These are phyloP conservation scores for Phaeosphaeriaceae sp. DNA, from an alignment of 2,329 filamentous ascomycete genomes.

Conservation along the genomic window DNA sequence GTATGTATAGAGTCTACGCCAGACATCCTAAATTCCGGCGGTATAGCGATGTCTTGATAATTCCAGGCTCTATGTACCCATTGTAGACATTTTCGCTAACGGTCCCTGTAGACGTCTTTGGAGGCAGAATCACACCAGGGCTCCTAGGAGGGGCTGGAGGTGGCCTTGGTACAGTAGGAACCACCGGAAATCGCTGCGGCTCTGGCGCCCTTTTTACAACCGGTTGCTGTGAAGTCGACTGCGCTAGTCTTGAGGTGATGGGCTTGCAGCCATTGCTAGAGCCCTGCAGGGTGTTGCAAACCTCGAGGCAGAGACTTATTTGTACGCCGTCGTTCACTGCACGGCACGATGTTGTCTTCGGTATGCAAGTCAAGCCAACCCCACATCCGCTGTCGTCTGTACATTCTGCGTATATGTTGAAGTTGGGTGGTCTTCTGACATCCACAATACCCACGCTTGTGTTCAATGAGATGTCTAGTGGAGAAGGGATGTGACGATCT, in stretches of 20 bases:
- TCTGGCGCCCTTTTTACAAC: not conserved
- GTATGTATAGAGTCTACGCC: not conserved
- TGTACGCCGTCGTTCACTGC: not conserved
- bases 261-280: not conserved
- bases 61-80: not conserved
- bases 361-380: not conserved
- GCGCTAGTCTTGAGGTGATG: not conserved
- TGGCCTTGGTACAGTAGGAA: not conserved
- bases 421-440: not conserved
- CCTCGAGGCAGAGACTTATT: not conserved
- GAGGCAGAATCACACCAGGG: not conserved
- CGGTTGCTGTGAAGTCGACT: not conserved
- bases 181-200: not conserved
- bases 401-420: not conserved
- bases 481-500: not conserved
- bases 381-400: not conserved
- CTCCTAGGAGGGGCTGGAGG: not conserved
- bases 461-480: constrained; percentile 1
- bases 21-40: not conserved
- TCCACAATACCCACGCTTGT: constrained; percentile 1
- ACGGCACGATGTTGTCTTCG: not conserved
- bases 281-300: not conserved
- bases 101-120: not conserved
- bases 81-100: not conserved
- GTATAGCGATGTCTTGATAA: not conserved